These are phyloP conservation scores for Hypoxylon sp. DNA, from an alignment of 2,329 filamentous ascomycete genomes.

Conservation along the genomic window DNA sequence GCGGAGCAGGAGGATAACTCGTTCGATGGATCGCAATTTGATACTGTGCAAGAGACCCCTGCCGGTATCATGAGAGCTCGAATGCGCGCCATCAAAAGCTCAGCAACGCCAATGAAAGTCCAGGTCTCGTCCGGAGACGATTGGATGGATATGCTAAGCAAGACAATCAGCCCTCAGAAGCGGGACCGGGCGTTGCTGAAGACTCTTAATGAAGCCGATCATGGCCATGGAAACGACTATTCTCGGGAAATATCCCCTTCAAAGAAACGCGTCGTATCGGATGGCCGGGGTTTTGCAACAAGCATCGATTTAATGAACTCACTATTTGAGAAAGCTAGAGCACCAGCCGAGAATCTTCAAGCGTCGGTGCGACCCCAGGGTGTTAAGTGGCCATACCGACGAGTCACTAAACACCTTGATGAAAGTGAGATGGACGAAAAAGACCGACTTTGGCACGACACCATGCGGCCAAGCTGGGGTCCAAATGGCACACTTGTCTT, in stretches of 20 bases:
- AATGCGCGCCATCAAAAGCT: slow-evolving; percentile 74
- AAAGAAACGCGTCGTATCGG: slow-evolving; percentile 57
- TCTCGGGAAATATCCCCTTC: slow-evolving; percentile 51
- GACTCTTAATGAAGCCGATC: slow-evolving; percentile 72
- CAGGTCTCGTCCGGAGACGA: slow-evolving; percentile 81
- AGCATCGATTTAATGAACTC: slow-evolving; percentile 98
- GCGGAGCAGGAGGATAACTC: slow-evolving; percentile 77
- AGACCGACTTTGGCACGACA: slow-evolving; percentile 79
- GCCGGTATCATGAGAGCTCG: slow-evolving; percentile 75
- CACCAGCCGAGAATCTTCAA: slow-evolving; percentile 68
- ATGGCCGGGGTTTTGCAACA: slow-evolving; percentile 80
- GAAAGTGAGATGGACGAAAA: slow-evolving; percentile 71
- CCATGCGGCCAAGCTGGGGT: slow-evolving; percentile 85
- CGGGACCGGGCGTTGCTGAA: slow-evolving; percentile 83
- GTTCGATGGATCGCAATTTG: slow-evolving; percentile 66
- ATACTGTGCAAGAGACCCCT: slow-evolving; percentile 66
- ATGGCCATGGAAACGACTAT: slow-evolving; percentile 62
- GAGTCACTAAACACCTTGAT: slow-evolving; percentile 78
- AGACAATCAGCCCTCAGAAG: slow-evolving; percentile 94
- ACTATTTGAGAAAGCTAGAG: slow-evolving; percentile 82
- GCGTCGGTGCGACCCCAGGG: slow-evolving; percentile 71
- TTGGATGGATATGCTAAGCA: slow-evolving; percentile 94
- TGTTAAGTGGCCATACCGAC: slow-evolving; percentile 89
- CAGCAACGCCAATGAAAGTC: slow-evolving; percentile 70
- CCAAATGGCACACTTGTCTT: slow-evolving; percentile 81